Conservation (phyloP, 1,284 basidiomycete species). For the Cerrena zonata region DNA sequence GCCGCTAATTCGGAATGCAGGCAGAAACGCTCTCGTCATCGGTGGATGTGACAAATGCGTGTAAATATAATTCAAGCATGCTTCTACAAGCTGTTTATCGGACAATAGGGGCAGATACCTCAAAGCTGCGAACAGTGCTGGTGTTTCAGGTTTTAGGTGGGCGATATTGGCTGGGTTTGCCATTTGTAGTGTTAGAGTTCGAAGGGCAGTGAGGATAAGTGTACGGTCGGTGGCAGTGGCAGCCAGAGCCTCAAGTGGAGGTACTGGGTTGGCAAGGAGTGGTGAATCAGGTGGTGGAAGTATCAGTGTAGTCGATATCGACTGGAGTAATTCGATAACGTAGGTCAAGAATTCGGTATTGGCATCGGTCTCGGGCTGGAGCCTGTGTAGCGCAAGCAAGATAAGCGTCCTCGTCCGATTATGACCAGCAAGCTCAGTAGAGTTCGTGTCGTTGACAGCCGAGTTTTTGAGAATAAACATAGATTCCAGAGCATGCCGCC, state of each 20-base stretch:
- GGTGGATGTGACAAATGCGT: conserved; percentile 66
- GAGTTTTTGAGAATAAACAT: conserved; percentile 73
- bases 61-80: conserved; percentile 71
- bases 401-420: conserved; percentile 57
- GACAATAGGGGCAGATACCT: conserved; percentile 69
- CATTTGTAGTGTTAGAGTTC: conserved; percentile 54
- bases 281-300: conserved; percentile 26
- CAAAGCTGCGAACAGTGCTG: conserved; percentile 55
- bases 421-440: conserved; percentile 51
- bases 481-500: conserved; percentile 67
- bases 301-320: conserved; percentile 24
- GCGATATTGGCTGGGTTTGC: conserved; percentile 53
- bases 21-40: conserved; percentile 72
- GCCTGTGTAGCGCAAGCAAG: conserved; percentile 48
- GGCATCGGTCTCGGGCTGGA: conserved; percentile 52
- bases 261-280: conserved; percentile 25
- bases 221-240: conserved; percentile 62
- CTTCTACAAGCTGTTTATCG: conserved; percentile 65
- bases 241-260: conserved; percentile 38
- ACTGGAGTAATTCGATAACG: conserved; percentile 56
- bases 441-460: conserved; percentile 62
- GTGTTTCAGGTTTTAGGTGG: conserved; percentile 49
- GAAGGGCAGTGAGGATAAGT: conserved; percentile 60
- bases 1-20: conserved; percentile 63
- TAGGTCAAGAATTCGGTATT: conserved; percentile 66